Base-by-base conservation (phyloP, 371 early-diverging fungal genomes). In the Apophysomyces variabilis region DNA sequence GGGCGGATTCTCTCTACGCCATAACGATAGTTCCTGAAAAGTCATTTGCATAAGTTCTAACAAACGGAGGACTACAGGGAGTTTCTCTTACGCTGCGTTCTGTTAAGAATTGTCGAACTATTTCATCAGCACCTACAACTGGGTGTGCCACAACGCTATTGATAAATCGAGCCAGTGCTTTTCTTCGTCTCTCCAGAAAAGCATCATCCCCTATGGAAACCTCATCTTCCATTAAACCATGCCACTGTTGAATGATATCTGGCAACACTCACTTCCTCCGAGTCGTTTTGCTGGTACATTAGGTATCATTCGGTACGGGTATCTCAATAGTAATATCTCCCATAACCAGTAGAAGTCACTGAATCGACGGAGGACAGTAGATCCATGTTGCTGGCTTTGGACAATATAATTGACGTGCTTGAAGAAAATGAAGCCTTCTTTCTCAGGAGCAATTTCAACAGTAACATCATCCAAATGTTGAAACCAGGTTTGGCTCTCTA, bases 281-380 rank as follows among this genome's bases (percentile, higher is more conserved):
- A 91, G 72, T 56, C 87, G 81, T 66, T 91, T 91, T 1, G 90
- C 90, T 57, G 91, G 91, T 21, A 91, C 71, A 59, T 82, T 83
- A 6, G 91, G 88, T 12, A 90, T 79, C 50, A 89, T 85, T 12
- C 96, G 80, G 64, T 79, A 93, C 1, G 92, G 93, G 62, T 94
- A 95, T 60, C 90, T 73, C 62, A 87, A 90, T 32, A 80, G 60
- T 7, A 95, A 71, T 14, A 89, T 78, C 56, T 92, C 92, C 65
- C 87, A 82, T 46, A 95, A 71, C 94, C 94, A 93, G 77, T 86
- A 88, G 71, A 95, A 95, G 72, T 95, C 96, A 66, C 91, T 93
- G 70, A 92, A 95, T 62, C 96, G 83, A 13, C 96, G 84, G 32
- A 89, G 70, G 1, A 93, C 94, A 45, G 77, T 83, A 4, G 86